Evolutionary conservation across 805 yeast species (phyloP), one percentile per base, ranked within the genome.

Genomic region (Candida corydali): DNA sequence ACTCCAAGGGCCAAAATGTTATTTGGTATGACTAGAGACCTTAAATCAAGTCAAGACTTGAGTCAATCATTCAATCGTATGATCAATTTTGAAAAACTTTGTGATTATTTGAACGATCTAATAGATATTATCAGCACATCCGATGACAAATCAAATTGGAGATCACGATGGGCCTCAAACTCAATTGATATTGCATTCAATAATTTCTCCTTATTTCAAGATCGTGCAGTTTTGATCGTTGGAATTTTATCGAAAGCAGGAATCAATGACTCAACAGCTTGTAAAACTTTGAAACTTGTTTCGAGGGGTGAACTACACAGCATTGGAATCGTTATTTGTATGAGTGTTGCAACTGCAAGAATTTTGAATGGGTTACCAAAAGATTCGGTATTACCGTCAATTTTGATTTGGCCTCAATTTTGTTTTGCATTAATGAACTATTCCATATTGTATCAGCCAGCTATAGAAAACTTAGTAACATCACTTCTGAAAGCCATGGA

Each of bases 201-300:
- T 31, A 57, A 65, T 3, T 67, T 69, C 17, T 75, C 86, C 0
- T 72, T 80, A 25, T 66, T 84, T 34, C 85, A 83, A 47, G 75
- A 77, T 4, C 67, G 91, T 37, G 85, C 88, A 0, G 61, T 81
- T 43, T 62, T 85, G 43, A 73, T 84, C 5, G 67, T 85, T 12
- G 93, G 95, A 26, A 76, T 82, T 25, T 55, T 86, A 29, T 72
- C 86, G 0, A 75, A 75, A 42, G 59, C 67, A 9, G 87, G 86
- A 18, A 73, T 82, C 17, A 75, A 76, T 34, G 85, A 80, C 47
- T 63, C 67, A 64, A 46, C 75, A 1, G 65, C 63, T 1, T 58
- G 65, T 5, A 50, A 58, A 25, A 46, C 59, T 8, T 44, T 61
- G 39, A 54, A 54, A 36, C 26, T 60, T 34, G 48, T 57, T 44